Evolutionary conservation across 208 protist species (phyloP).

Genomic region (Endotrypanum monterogeii): DNA sequence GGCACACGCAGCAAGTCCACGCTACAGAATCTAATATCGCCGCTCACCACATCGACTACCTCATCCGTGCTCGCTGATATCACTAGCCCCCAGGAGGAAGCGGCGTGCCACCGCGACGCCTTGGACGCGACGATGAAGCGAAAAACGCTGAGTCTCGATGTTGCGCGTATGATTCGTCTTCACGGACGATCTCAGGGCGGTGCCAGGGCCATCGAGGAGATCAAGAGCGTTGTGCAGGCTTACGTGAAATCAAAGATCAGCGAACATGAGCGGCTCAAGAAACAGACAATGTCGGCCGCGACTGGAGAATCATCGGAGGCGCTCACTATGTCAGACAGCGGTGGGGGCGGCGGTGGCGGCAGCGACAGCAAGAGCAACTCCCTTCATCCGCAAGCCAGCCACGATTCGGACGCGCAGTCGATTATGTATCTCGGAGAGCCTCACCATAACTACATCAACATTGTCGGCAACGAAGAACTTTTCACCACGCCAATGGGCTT

Average conservation of each 20-base stretch:
- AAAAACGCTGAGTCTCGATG: conserved; percentile 39
- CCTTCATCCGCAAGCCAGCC: not conserved
- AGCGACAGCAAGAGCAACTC: not conserved
- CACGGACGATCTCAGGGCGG: conserved; percentile 48
- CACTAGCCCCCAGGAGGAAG: not conserved
- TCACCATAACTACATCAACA: not conserved
- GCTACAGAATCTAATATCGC: not conserved
- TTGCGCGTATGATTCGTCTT: conserved; percentile 46
- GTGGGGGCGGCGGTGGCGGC: too few species aligned
- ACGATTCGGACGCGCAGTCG: not conserved
- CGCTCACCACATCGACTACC: not conserved
- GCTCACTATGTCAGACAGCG: not conserved
- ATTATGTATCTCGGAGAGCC: not conserved
- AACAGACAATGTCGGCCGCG: not conserved
- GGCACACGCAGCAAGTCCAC: not conserved
- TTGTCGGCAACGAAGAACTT: conserved; percentile 43
- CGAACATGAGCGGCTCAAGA: conserved; percentile 16
- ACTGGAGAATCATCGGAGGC: not conserved
- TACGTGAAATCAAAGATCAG: conserved; percentile 24
- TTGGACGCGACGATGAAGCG: conserved; percentile 33
- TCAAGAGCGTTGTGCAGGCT: conserved; percentile 32
- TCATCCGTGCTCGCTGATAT: not conserved
- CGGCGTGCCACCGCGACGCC: conserved; percentile 12
- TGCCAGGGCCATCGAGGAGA: conserved; percentile 44
- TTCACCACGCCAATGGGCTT: conserved; percentile 69